Evolutionary conservation across 495 filamentous ascomycete genomes (phyloP).

Genomic region (Neurospora tetraspora): DNA sequence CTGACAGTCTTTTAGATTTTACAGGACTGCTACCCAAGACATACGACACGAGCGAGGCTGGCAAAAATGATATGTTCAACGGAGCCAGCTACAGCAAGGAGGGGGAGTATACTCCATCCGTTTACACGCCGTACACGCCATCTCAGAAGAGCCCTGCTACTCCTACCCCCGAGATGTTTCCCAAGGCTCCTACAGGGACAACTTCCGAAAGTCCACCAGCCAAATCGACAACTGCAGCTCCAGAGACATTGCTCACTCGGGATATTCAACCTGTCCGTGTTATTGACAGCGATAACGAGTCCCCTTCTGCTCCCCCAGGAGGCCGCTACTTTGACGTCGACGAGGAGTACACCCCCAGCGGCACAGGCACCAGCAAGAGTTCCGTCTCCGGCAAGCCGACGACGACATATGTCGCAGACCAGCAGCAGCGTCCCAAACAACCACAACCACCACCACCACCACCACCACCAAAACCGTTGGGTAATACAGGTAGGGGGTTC

Average conservation of each 20-base stretch:
- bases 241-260: neutral
- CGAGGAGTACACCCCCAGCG: neutral
- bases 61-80: neutral
- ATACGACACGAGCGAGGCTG: neutral
- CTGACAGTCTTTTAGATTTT: neutral
- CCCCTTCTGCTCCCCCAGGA: neutral
- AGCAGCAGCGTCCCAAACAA: neutral
- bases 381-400: neutral
- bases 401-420: neutral
- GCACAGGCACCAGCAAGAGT: neutral
- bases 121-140: neutral
- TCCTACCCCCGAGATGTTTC: neutral
- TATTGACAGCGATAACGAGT: neutral
- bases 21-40: neutral
- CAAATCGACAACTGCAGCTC: neutral
- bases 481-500: neutral
- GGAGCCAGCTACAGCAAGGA: neutral
- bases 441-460: no score
- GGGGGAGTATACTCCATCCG: neutral
- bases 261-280: neutral
- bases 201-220: neutral
- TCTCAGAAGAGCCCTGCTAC: neutral
- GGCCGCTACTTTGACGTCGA: neutral
- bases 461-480: neutral
- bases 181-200: neutral